Evolutionary conservation across 2,329 filamentous ascomycete genomes (phyloP), one percentile per base, ranked within the genome.

Genomic region (Rhynchosporium secalis): DNA sequence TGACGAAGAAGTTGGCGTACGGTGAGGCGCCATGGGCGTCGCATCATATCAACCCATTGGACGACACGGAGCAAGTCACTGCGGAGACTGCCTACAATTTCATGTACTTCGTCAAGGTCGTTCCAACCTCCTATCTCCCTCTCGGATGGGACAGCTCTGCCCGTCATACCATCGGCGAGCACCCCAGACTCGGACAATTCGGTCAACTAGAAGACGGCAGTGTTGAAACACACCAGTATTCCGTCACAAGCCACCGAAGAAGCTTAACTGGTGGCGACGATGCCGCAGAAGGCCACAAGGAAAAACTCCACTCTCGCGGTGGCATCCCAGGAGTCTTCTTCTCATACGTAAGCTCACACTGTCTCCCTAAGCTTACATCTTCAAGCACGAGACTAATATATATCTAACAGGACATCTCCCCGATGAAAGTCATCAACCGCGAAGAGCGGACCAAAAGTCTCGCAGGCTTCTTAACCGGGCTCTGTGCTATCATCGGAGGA

Each of bases 31-130:
- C 80, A 64, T 96, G 91, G 91, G 92, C 90, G 10, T 93, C 92
- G 76, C 91, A 96, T 77, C 92, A 98, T 76, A 78, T 91, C 69
- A 97, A 98, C 77, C 95, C 95, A 4, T 85, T 99, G 4, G 96
- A 99, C 73, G 82, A 84, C 58, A 90, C 89, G 3, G 79, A 83
- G 66, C 92, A 98, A 80, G 78, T 82, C 58, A 96, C 92, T 2
- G 80, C 84, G 41, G 92, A 97, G 72, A 85, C 91, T 69, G 90
- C 90, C 67, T 97, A 84, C 82, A 99, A 97, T 80, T 99, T 88
- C 77, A 96, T 98, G 92, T 99, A 99, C 81, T 99, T 99, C 77
- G 83, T 99, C 77, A 99, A 99, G 82, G 95, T 99, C 62, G 95
- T 99, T 38, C 92, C 91, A 3, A 99, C 95, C 1, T 94, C 92